Percentiles rank a stretch among this genome's conserved stretches.
These are phyloP conservation scores for Pseudomicrostroma phylloplanum DNA, from an alignment of 1,284 basidiomycete species.

Conservation along the genomic window DNA sequence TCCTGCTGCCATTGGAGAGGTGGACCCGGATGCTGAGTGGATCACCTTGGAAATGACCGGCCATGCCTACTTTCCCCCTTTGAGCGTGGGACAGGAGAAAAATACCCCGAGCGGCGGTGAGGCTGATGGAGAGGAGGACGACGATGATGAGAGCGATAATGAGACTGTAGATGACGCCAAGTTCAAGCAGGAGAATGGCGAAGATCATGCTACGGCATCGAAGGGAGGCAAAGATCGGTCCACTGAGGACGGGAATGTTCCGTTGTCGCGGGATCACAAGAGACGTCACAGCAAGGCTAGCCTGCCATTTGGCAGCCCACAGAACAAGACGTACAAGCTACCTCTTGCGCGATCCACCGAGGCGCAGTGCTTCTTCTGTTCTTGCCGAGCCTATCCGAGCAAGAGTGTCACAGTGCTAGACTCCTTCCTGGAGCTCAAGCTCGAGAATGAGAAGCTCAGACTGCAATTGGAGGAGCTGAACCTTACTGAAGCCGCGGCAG, in stretches of 20 bases:
- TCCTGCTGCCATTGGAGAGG: not conserved
- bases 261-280: not conserved
- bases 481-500: slow-evolving; percentile 11
- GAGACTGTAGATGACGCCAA: slow-evolving; percentile 22
- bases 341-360: slow-evolving; percentile 4
- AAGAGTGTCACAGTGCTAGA: slow-evolving; percentile 44
- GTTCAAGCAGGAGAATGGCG: slow-evolving; percentile 11
- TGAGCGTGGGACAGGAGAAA: slow-evolving; percentile 10
- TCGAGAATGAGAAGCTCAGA: slow-evolving; percentile 44
- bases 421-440: slow-evolving; percentile 44
- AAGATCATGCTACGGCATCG: slow-evolving; percentile 1
- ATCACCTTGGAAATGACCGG: slow-evolving; percentile 1
- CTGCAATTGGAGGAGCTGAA: slow-evolving; percentile 28
- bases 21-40: slow-evolving; percentile 8
- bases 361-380: slow-evolving; percentile 41
- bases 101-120: slow-evolving; percentile 20
- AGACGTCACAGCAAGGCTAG: not conserved
- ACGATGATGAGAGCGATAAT: slow-evolving; percentile 18
- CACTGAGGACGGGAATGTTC: slow-evolving; percentile 10
- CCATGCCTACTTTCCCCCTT: not conserved
- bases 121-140: slow-evolving; percentile 22
- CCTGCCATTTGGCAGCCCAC: not conserved
- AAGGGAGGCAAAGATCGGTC: slow-evolving; percentile 7
- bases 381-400: slow-evolving; percentile 35
- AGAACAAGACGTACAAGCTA: slow-evolving; percentile 12